Conservation (phyloP, 345 rosid species). For the Eucalyptus pauciflora region DNA sequence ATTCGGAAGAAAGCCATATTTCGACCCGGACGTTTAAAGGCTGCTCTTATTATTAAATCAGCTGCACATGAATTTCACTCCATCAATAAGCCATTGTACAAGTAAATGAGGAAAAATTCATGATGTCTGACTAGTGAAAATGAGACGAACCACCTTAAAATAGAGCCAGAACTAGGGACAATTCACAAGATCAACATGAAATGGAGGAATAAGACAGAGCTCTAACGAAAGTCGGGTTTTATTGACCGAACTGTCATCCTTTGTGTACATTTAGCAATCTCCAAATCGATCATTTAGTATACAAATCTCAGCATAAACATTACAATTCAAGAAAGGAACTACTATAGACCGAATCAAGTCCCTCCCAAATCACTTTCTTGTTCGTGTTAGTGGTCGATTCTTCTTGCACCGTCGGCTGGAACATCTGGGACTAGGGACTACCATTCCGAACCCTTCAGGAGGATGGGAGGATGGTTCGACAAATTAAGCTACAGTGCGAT, state of each 20-base stretch:
- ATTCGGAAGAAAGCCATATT: too few species aligned
- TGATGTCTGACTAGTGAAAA: too few species aligned
- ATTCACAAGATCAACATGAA: not conserved
- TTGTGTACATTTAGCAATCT: not conserved
- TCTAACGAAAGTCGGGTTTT: not conserved
- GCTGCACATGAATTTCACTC: too few species aligned
- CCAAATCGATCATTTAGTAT: not conserved
- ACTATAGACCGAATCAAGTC: not conserved
- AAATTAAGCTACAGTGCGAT: not conserved
- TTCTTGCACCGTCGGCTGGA: not conserved
- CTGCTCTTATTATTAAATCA: too few species aligned
- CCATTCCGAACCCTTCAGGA: not conserved
- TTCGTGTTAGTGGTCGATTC: not conserved
- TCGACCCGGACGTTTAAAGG: too few species aligned
- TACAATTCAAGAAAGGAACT: not conserved
- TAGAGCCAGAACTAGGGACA: not conserved
- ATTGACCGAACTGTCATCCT: not conserved
- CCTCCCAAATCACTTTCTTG: not conserved
- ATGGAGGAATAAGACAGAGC: not conserved
- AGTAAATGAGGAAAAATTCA: not conserved
- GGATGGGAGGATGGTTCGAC: not conserved
- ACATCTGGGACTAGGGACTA: not conserved
- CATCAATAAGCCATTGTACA: not conserved
- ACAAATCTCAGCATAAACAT: not conserved
- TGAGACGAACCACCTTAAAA: not conserved